Conservation (phyloP, 2,329 filamentous ascomycete species). For the Trichocomaceae sp. region DNA sequence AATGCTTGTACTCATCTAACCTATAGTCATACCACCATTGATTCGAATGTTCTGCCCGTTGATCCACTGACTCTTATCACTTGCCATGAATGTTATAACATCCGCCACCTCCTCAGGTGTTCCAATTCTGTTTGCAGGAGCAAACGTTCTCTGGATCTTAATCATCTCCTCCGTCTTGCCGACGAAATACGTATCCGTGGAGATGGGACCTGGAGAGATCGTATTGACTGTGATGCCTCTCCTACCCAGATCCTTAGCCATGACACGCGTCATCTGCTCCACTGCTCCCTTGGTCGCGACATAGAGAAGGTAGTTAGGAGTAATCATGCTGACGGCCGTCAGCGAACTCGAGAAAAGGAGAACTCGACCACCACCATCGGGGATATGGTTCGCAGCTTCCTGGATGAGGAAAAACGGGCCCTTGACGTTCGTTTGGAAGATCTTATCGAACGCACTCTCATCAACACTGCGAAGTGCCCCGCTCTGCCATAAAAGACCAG, state of each 20-base stretch:
- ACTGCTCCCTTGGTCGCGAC: slow-evolving; percentile 53
- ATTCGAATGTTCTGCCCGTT: slow-evolving; percentile 2
- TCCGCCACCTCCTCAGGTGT: not conserved
- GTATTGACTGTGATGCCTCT: slow-evolving; percentile 49
- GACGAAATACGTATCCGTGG: slow-evolving; percentile 49
- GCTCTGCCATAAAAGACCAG: slow-evolving; percentile 45
- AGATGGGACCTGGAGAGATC: slow-evolving; percentile 49
- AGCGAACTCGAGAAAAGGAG: slow-evolving; percentile 43
- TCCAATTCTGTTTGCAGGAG: not conserved
- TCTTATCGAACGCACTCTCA: slow-evolving; percentile 46
- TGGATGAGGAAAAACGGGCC: slow-evolving; percentile 50
- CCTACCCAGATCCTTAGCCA: slow-evolving; percentile 50
- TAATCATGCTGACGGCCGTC: slow-evolving; percentile 28
- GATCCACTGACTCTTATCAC: not conserved
- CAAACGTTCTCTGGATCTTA: not conserved
- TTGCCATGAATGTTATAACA: slow-evolving; percentile 1
- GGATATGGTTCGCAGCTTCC: slow-evolving; percentile 48
- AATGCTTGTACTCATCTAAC: too few relatives aligned
- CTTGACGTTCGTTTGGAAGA: slow-evolving; percentile 51
- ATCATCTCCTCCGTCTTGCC: slow-evolving; percentile 40
- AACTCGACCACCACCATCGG: slow-evolving; percentile 42
- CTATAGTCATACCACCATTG: not conserved
- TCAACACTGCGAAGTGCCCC: slow-evolving; percentile 44
- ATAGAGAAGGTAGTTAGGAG: slow-evolving; percentile 48
- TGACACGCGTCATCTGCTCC: slow-evolving; percentile 51